A percentile compares a stretch with the other conserved stretches of the same genome.
Conservation (phyloP, 257 asterid species). For the Scutellaria barbata region DNA sequence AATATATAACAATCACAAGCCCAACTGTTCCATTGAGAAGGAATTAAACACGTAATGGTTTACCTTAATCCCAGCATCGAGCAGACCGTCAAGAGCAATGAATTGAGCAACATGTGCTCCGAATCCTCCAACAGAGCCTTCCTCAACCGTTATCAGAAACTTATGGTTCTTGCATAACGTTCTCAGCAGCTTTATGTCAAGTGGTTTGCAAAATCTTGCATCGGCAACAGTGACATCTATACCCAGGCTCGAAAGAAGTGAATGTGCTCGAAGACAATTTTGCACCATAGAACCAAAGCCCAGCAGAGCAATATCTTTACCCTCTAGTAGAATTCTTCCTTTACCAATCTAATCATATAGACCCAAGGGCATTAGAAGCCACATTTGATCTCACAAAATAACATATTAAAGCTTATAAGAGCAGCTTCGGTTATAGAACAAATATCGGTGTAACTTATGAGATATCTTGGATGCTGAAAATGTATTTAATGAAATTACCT, state of each 20-base stretch:
- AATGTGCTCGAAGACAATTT: constrained; percentile 82
- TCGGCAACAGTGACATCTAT: constrained; percentile 83
- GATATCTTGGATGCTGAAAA: neutral
- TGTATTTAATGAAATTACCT: constrained; percentile 44
- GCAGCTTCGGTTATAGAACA: neutral
- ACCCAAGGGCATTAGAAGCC: neutral
- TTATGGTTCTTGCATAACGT: constrained; percentile 63
- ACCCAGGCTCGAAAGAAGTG: constrained; percentile 69
- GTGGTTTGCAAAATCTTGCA: constrained; percentile 96
- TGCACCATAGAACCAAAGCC: constrained; percentile 92
- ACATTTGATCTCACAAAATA: too few relatives aligned
- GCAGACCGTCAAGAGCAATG: constrained; percentile 76
- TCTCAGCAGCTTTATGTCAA: constrained; percentile 68
- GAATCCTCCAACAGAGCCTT: constrained; percentile 87
- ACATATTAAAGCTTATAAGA: neutral
- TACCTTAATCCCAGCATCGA: constrained; percentile 86
- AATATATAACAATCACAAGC: neutral
- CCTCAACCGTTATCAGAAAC: constrained; percentile 78
- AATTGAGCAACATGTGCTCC: constrained; percentile 89
- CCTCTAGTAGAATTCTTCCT: constrained; percentile 72
- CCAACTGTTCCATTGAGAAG: too few relatives aligned
- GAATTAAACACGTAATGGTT: neutral
- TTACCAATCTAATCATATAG: constrained; percentile 56
- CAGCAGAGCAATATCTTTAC: constrained; percentile 74
- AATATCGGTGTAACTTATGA: neutral